Percentiles rank a stretch among this genome's conserved stretches.
Evolutionary conservation across 177 flowering plant species (phyloP).

Genomic region (Vitis hybrid): DNA sequence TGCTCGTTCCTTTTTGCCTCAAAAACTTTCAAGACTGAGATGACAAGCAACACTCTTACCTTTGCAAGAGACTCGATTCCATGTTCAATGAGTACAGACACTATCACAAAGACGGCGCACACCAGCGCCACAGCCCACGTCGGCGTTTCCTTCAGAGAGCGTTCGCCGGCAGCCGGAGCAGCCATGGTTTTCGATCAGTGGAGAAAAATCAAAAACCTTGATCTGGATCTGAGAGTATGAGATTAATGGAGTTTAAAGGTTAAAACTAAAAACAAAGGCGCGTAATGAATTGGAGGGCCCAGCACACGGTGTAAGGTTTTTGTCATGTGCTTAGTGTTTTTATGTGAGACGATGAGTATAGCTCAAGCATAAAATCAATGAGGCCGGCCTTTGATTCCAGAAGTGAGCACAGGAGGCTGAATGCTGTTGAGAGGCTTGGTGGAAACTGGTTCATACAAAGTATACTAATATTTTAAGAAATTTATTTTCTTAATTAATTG

Average conservation of each 20-base stretch:
- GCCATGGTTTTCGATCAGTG: constrained; percentile 22
- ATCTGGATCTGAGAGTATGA: too few species aligned
- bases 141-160: constrained; percentile 49
- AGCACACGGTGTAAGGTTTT: neutral
- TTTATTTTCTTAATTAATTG: too few species aligned
- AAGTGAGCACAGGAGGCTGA: too few species aligned
- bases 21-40: too few species aligned
- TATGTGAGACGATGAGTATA: neutral
- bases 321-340: neutral
- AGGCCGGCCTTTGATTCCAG: neutral
- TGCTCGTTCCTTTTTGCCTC: too few species aligned
- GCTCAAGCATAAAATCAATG: neutral
- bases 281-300: neutral
- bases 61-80: constrained; percentile 48
- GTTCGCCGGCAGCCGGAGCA: constrained; percentile 22
- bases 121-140: constrained; percentile 74
- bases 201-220: too few species aligned
- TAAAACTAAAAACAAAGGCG: neutral
- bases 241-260: neutral
- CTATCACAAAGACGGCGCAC: constrained; percentile 49
- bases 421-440: too few species aligned
- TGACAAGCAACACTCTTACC: constrained; percentile 21
- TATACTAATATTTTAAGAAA: too few species aligned
- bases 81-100: constrained; percentile 57
- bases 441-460: too few species aligned